phyloP scores from a whole-genome alignment of 208 protist genomes.

The Spongospora subterranea region DNA sequence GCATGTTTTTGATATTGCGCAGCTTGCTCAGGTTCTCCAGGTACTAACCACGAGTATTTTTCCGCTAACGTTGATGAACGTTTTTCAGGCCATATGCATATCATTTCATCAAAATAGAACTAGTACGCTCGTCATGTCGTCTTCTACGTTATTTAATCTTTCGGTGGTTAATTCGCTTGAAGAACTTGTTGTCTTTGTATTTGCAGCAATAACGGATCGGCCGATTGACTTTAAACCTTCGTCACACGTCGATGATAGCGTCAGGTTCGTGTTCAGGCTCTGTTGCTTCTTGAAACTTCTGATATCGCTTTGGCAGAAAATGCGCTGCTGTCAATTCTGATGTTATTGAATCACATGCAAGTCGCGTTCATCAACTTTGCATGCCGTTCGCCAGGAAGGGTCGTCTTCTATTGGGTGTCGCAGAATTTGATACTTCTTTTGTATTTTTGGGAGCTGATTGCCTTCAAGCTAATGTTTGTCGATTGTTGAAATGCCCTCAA shows the following conservation, averaged over 20 bases:
- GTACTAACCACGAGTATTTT: not conserved
- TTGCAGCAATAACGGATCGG: not conserved
- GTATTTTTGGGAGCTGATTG: not conserved
- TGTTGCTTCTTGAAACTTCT: not conserved
- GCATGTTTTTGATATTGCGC: not conserved
- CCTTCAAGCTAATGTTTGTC: not conserved
- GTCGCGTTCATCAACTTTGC: not conserved
- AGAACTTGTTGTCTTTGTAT: not conserved
- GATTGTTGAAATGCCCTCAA: not conserved
- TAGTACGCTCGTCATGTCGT: not conserved
- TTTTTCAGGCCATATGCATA: too few species aligned
- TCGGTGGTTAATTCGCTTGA: not conserved
- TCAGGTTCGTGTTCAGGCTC: too few species aligned
- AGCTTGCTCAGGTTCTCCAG: conserved; percentile 22
- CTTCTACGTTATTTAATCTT: not conserved
- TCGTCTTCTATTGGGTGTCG: not conserved
- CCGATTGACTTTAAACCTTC: too few species aligned
- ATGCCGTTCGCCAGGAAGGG: not conserved
- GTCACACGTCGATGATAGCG: too few species aligned
- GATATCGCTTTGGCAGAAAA: not conserved
- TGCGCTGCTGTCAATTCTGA: not conserved
- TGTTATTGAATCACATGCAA: not conserved
- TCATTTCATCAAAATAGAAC: too few species aligned
- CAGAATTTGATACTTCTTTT: not conserved
- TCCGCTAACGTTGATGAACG: too few species aligned